Conservation (phyloP, 23 red algal species). For the Gracilariopsis chorda region DNA sequence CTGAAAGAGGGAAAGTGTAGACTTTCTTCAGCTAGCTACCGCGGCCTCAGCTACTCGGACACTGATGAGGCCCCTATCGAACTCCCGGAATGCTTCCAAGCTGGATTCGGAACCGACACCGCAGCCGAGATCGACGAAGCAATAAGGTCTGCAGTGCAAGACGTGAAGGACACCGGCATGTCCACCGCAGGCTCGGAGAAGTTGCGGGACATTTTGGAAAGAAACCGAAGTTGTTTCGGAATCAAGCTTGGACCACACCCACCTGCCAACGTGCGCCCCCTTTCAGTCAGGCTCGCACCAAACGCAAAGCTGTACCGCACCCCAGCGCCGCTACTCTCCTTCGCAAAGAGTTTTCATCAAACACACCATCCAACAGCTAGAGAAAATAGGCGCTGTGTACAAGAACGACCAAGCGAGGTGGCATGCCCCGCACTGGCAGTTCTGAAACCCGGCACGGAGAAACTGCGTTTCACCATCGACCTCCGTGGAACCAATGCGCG, state of each 20-base stretch:
- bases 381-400: too few species aligned
- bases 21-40: not conserved
- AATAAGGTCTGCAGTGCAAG: not conserved
- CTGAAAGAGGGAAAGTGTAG: not conserved
- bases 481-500: not conserved
- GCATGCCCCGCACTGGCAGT: not conserved
- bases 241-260: not conserved
- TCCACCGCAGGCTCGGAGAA: not conserved
- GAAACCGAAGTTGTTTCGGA: not conserved
- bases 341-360: not conserved
- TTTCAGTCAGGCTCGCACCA: not conserved
- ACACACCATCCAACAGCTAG: too few species aligned
- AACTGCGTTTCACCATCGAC: not conserved
- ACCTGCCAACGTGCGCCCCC: not conserved
- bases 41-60: not conserved
- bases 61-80: not conserved
- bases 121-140: not conserved
- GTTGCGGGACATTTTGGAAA: not conserved
- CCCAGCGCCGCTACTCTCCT: not conserved
- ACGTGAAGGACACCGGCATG: not conserved
- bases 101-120: not conserved
- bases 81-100: not conserved
- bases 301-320: not conserved
- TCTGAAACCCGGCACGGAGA: not conserved
- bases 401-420: not conserved